Percentiles rank a stretch among this genome's conserved stretches.
These are phyloP conservation scores for Claviceps maximensis DNA, from an alignment of 2,329 filamentous ascomycete species.

Conservation along the genomic window DNA sequence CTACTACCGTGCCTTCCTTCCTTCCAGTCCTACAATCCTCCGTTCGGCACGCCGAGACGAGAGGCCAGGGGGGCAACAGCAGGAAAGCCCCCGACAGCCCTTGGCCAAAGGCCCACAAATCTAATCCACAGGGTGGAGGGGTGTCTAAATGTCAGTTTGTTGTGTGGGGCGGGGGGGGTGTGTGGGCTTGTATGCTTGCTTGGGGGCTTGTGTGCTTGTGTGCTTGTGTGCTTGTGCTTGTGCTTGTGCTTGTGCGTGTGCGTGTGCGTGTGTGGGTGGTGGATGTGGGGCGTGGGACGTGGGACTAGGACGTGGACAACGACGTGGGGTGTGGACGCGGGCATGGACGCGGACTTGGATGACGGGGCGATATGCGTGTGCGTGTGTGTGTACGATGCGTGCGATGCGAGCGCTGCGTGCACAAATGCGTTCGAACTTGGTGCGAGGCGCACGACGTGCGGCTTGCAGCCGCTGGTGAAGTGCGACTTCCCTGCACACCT, in stretches of 20 bases:
- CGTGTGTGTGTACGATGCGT: background rate
- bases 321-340: background rate
- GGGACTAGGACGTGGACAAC: background rate
- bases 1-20: background rate
- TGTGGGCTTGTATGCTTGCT: too few species aligned
- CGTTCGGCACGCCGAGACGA: background rate
- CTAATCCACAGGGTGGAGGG: background rate
- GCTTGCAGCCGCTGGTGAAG: conserved; percentile 4
- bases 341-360: background rate
- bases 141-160: background rate
- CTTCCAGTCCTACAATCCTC: background rate
- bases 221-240: too few species aligned
- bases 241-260: too few species aligned
- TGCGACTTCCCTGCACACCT: background rate
- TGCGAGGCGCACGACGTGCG: conserved; percentile 4
- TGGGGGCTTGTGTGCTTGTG: too few species aligned
- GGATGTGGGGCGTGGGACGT: background rate
- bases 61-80: background rate
- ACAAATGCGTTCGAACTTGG: background rate
- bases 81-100: background rate
- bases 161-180: too few species aligned
- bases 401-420: background rate
- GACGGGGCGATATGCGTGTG: background rate
- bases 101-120: background rate
- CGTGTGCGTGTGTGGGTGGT: too few species aligned